Conservation (phyloP, 495 filamentous ascomycete species). For the Thermochaetoides thermophila region DNA sequence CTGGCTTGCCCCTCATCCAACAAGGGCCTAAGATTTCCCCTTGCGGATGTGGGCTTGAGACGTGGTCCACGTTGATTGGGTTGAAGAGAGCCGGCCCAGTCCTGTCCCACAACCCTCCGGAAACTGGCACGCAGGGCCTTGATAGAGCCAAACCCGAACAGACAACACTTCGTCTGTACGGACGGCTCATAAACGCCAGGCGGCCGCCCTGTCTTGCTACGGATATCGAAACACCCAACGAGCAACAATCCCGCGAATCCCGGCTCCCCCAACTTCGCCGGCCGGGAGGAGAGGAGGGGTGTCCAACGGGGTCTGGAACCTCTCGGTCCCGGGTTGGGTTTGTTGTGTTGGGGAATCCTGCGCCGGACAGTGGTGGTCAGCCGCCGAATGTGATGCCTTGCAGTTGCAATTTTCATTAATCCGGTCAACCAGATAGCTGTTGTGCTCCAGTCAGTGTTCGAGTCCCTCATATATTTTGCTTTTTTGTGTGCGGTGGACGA, state of each 20-base stretch:
- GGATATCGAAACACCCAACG: constrained; percentile 18
- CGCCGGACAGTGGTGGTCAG: not conserved
- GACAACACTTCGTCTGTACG: too few species aligned
- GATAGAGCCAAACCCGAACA: constrained; percentile 24
- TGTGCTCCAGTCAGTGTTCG: too few species aligned
- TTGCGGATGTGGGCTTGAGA: constrained; percentile 25
- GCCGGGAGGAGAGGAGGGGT: not conserved
- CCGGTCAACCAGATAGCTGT: too few species aligned
- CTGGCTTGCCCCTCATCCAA: constrained; percentile 14
- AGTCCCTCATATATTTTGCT: too few species aligned
- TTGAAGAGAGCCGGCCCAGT: constrained; percentile 12
- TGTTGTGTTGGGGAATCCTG: too few species aligned
- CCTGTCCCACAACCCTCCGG: constrained; percentile 20
- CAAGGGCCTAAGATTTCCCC: constrained; percentile 6
- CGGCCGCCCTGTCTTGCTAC: constrained; percentile 5
- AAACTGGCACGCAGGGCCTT: constrained; percentile 22
- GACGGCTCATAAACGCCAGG: too few species aligned
- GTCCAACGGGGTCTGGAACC: not conserved
- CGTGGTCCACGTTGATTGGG: constrained; percentile 26
- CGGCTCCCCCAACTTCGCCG: not conserved
- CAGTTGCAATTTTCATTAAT: too few species aligned
- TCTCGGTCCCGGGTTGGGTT: not conserved
- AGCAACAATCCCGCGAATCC: not conserved
- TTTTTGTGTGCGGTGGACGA: too few species aligned
- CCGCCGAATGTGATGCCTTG: too few species aligned